Evolutionary conservation across 345 rosid species (phyloP), one percentile per base, ranked within the genome.

Genomic region (Camelina neglecta): DNA sequence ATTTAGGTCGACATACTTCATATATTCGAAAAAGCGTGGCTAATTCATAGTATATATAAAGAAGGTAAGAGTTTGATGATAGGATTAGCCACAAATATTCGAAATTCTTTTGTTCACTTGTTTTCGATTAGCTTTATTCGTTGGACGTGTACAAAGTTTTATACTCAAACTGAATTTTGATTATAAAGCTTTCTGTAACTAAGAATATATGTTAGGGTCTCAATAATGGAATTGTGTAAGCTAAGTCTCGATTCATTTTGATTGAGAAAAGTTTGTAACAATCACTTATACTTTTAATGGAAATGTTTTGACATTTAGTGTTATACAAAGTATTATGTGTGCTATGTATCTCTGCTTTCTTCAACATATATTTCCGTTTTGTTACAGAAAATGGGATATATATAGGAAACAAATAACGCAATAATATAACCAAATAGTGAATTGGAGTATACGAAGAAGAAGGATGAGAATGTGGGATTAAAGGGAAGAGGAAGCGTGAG

Each of bases 401-500:
- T 18, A 18, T 18, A 31, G 65, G 44, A 44, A 44, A 15, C 10
- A 65, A 33, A 24, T 33, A 7, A 35, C 21, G 36, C 12, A 16
- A 15, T 45, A 56, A 48, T 35, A n/a, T 24, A 36, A 21, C 0
- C 10, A 41, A 29, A 16, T 7, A 67, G 55, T 42, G 67, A 69
- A 61, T 0, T 35, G 49, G 61, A 61, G 47, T 7, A 39, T 9
- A 35, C 20, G 38, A 35, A 49, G n/a, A 4, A 53, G 47, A 4
- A 21, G 16, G 16, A 44, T n/a, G 24, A 64, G 67, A 63, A 55
- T 47, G 71, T 68, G 72, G 56, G 75, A 69, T 63, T 48, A 68
- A 74, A 79, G 73, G 38, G 75, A 29, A 64, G 55, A 42, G 77
- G 75, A 68, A 53, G 82, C 82, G 82, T 79, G 82, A 79, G 79